Evolutionary conservation across 164 flowering plant species (phyloP).

Genomic region (Platanus orientalis): DNA sequence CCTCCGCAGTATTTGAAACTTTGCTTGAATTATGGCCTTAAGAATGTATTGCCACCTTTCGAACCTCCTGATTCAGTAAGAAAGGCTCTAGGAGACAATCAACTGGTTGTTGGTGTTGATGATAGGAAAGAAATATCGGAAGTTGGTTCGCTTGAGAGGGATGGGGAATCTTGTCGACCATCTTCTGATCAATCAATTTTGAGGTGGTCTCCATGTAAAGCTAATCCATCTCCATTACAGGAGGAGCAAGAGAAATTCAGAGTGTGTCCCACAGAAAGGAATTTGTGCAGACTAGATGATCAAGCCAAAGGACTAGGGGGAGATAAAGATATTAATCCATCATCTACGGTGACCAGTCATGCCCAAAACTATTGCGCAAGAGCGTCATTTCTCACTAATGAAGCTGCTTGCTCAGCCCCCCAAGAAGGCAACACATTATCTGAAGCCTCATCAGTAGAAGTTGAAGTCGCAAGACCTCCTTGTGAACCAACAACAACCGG

Average conservation of each 20-base stretch:
- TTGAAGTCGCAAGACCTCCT: conserved; percentile 15
- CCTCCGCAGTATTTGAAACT: conserved; percentile 58
- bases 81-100: conserved; percentile 13
- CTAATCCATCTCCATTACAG: conserved; percentile 8
- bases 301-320: too few species aligned
- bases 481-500: conserved; percentile 15
- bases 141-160: conserved; percentile 13
- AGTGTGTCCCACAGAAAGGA: conserved; percentile 15
- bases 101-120: too few species aligned
- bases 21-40: conserved; percentile 77
- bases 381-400: conserved; percentile 23
- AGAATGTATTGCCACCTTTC: conserved; percentile 75
- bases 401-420: conserved; percentile 18
- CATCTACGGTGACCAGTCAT: conserved; percentile 25
- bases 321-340: conserved; percentile 29
- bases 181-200: conserved; percentile 4
- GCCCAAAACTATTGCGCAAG: conserved; percentile 30
- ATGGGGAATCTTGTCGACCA: neutral
- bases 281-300: conserved; percentile 20
- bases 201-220: conserved; percentile 10
- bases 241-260: conserved; percentile 13
- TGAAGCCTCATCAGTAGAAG: conserved; percentile 21
- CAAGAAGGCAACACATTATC: conserved; percentile 20
- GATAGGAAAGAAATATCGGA: neutral
- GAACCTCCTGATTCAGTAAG: conserved; percentile 45